These are phyloP conservation scores for Nitzschia palea DNA, from an alignment of 108 stramenopile genomes.

Conservation along the genomic window DNA sequence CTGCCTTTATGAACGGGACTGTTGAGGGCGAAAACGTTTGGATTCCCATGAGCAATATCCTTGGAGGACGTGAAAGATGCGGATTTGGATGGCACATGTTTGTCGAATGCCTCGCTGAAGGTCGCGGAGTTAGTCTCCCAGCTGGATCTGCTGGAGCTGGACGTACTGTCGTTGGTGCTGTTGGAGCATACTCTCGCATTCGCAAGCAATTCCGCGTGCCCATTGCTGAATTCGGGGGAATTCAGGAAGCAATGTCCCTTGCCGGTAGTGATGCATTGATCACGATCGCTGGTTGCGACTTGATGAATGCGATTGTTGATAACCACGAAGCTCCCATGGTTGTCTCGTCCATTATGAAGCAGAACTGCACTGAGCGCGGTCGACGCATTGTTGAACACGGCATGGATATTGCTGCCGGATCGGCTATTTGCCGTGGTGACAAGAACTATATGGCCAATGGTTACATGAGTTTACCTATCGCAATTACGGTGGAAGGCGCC, in stretches of 20 bases:
- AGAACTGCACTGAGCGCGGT: conserved; percentile 95
- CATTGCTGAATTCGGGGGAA: conserved; percentile 98
- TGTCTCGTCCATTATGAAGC: conserved; percentile 97
- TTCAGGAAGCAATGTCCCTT: conserved; percentile 94
- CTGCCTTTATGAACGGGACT: conserved; percentile 98
- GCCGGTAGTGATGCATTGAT: conserved; percentile 92
- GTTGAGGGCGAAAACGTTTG: conserved; percentile 98
- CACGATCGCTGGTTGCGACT: conserved; percentile 87
- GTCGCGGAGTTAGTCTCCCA: conserved; percentile 94
- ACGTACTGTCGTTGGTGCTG: conserved; percentile 78
- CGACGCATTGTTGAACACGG: conserved; percentile 93
- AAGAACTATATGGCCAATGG: conserved; percentile 92
- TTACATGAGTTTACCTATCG: conserved; percentile 97
- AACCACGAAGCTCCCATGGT: conserved; percentile 99
- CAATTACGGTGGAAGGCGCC: conserved; percentile 97
- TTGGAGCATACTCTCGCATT: conserved; percentile 94
- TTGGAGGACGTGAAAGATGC: conserved; percentile 95
- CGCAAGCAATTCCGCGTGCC: conserved; percentile 98
- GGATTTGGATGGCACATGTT: conserved; percentile 99
- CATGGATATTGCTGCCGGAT: conserved; percentile 97
- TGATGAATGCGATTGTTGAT: conserved; percentile 98
- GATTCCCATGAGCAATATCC: conserved; percentile 95
- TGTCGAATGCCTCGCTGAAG: conserved; percentile 98
- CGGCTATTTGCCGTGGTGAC: conserved; percentile 96
- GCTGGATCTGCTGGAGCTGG: conserved; percentile 93